A percentile compares a stretch with the other conserved stretches of the same genome.
phyloP scores from a whole-genome alignment of 2,329 filamentous ascomycete genomes.

The Coniosporium tulheliwenetii region DNA sequence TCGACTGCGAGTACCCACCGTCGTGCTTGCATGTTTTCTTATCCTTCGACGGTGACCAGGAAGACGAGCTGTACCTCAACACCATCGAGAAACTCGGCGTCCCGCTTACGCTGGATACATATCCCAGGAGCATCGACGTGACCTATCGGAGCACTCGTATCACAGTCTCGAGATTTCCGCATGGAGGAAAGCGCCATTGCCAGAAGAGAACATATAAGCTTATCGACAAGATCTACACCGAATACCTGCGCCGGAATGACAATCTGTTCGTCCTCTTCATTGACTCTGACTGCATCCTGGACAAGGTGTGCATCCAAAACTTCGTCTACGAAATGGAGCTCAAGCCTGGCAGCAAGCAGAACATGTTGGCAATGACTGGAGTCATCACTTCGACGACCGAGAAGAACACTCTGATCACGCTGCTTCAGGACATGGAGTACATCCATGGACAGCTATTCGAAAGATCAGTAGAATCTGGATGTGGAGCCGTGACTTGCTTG shows the following conservation, averaged over 20 bases:
- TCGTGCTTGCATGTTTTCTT: slow-evolving; percentile 89
- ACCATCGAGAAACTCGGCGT: slow-evolving; percentile 78
- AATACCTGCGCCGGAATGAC: slow-evolving; percentile 76
- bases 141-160: slow-evolving; percentile 69
- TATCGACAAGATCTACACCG: slow-evolving; percentile 80
- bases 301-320: slow-evolving; percentile 83
- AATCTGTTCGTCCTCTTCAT: slow-evolving; percentile 94
- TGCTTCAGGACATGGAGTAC: slow-evolving; percentile 96
- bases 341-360: slow-evolving; percentile 76
- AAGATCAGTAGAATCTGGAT: slow-evolving; percentile 85
- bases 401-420: slow-evolving; percentile 75
- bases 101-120: slow-evolving; percentile 56
- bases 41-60: slow-evolving; percentile 81
- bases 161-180: slow-evolving; percentile 80
- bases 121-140: slow-evolving; percentile 83
- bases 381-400: slow-evolving; percentile 90
- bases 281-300: slow-evolving; percentile 90
- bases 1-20: slow-evolving; percentile 84
- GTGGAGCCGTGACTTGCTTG: slow-evolving; percentile 85
- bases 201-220: slow-evolving; percentile 88
- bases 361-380: slow-evolving; percentile 95
- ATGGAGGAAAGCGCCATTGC: slow-evolving; percentile 86
- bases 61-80: slow-evolving; percentile 77
- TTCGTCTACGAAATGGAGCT: slow-evolving; percentile 99
- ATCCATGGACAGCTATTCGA: slow-evolving; percentile 95